These are phyloP conservation scores for Nicotiana paniculata DNA, from an alignment of 257 asterid genomes.

Conservation along the genomic window DNA sequence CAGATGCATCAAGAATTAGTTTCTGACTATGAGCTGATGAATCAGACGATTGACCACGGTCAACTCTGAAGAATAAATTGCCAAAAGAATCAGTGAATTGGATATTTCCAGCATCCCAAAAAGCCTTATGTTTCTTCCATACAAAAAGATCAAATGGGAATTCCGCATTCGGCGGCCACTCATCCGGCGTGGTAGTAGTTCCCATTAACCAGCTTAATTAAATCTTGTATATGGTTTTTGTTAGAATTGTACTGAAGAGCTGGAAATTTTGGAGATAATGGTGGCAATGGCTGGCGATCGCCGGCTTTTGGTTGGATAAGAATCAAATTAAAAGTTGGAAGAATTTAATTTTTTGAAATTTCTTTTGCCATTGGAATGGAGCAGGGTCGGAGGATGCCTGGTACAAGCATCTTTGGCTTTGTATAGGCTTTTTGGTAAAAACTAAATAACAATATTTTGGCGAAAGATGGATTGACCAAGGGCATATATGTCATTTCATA, in stretches of 20 bases:
- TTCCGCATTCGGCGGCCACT: constrained; percentile 9
- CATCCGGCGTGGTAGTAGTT: constrained; percentile 20
- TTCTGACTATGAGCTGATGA: constrained; percentile 22
- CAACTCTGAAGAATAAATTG: constrained; percentile 48
- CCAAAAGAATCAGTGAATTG: constrained; percentile 57
- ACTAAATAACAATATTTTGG: too few species aligned
- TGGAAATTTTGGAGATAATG: neutral
- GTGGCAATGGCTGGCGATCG: neutral
- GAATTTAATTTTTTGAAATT: neutral
- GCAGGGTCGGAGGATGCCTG: too few species aligned
- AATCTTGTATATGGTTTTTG: neutral
- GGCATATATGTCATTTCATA: too few species aligned
- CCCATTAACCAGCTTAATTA: constrained; percentile 15
- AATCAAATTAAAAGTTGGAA: neutral
- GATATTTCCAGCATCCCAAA: constrained; percentile 34
- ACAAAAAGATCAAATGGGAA: constrained; percentile 80
- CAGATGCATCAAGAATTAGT: constrained; percentile 54
- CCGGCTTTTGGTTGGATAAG: neutral
- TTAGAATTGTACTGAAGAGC: neutral
- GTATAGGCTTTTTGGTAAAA: too few species aligned
- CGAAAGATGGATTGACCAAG: too few species aligned
- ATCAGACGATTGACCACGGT: constrained; percentile 23
- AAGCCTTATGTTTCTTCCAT: constrained; percentile 40
- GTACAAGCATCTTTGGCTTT: too few species aligned
- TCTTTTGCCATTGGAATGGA: neutral